These are phyloP conservation scores for Inosperma sp. DNA, from an alignment of 768 basidiomycete species.

Conservation along the genomic window DNA sequence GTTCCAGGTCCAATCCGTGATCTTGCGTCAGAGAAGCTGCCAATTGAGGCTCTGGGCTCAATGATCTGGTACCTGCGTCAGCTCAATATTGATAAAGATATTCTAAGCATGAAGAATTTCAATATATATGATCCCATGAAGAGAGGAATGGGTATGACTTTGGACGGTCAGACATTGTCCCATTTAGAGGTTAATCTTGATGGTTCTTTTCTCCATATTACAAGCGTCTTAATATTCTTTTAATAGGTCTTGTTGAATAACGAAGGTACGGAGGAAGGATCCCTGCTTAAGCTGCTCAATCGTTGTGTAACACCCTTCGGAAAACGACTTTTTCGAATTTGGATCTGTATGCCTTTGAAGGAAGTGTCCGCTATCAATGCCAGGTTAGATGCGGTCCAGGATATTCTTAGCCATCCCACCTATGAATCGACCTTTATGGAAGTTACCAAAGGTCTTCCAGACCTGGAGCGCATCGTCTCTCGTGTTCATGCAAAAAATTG, in stretches of 20 bases:
- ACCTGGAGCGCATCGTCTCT: conserved; percentile 90
- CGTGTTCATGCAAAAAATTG: conserved; percentile 93
- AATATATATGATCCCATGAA: conserved; percentile 96
- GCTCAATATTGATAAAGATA: conserved; percentile 93
- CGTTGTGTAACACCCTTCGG: conserved; percentile 92
- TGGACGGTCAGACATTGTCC: conserved; percentile 93
- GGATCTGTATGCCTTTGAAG: conserved; percentile 90
- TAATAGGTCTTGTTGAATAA: conserved; percentile 79
- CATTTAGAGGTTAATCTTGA: conserved; percentile 74
- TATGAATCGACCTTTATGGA: conserved; percentile 75
- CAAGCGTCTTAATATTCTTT: conserved; percentile 3
- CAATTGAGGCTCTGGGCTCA: conserved; percentile 83
- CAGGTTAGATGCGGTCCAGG: conserved; percentile 92
- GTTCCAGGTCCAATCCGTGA: conserved; percentile 71
- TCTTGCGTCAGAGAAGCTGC: conserved; percentile 58
- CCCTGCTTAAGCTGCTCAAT: conserved; percentile 74
- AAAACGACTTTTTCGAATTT: conserved; percentile 93
- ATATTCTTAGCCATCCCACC: conserved; percentile 73
- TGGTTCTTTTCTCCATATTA: neutral
- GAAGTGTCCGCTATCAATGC: conserved; percentile 79
- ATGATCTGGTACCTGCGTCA: conserved; percentile 92
- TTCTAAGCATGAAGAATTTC: conserved; percentile 95
- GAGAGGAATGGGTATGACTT: conserved; percentile 73
- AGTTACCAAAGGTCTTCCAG: conserved; percentile 78
- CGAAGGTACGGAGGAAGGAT: conserved; percentile 90